Evolutionary conservation across 129 eudicot species (phyloP).

Genomic region (Arctium minus): DNA sequence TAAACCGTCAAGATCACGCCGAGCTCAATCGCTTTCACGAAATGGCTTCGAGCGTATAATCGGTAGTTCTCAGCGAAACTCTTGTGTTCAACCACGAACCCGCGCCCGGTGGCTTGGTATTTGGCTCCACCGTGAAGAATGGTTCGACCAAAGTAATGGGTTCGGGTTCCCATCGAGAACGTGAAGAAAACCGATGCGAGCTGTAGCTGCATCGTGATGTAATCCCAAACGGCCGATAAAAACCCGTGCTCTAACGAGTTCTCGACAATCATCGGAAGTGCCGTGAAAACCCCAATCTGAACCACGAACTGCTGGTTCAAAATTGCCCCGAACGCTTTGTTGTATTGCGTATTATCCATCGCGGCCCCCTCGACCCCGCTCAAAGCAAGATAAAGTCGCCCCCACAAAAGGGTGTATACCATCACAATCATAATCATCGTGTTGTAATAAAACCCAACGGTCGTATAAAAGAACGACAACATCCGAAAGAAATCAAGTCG

Average conservation of each 20-base stretch:
- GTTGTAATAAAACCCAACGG: slow-evolving; percentile 83
- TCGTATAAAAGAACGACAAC: slow-evolving; percentile 76
- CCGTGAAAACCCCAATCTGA: slow-evolving; percentile 85
- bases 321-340: slow-evolving; percentile 57
- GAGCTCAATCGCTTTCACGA: slow-evolving; percentile 84
- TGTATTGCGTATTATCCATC: slow-evolving; percentile 36
- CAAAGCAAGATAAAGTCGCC: slow-evolving; percentile 81
- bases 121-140: slow-evolving; percentile 95
- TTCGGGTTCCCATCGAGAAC: slow-evolving; percentile 84
- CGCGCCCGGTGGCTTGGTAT: slow-evolving; percentile 90
- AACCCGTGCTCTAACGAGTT: slow-evolving; percentile 88
- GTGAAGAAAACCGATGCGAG: slow-evolving; percentile 76
- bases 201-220: slow-evolving; percentile 76
- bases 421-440: slow-evolving; percentile 72
- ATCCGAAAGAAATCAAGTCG: slow-evolving; percentile 89
- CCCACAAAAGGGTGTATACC: slow-evolving; percentile 81
- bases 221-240: slow-evolving; percentile 88
- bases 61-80: slow-evolving; percentile 71
- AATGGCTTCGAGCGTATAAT: slow-evolving; percentile 85
- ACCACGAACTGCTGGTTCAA: slow-evolving; percentile 81
- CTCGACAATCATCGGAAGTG: slow-evolving; percentile 90
- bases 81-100: slow-evolving; percentile 84
- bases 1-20: slow-evolving; percentile 75
- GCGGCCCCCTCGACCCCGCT: slow-evolving; percentile 76
- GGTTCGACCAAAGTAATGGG: slow-evolving; percentile 86